Percentiles rank a stretch among this genome's conserved stretches.
phyloP scores from a whole-genome alignment of 495 filamentous ascomycete species.

The Neurospora tetrasperma region DNA sequence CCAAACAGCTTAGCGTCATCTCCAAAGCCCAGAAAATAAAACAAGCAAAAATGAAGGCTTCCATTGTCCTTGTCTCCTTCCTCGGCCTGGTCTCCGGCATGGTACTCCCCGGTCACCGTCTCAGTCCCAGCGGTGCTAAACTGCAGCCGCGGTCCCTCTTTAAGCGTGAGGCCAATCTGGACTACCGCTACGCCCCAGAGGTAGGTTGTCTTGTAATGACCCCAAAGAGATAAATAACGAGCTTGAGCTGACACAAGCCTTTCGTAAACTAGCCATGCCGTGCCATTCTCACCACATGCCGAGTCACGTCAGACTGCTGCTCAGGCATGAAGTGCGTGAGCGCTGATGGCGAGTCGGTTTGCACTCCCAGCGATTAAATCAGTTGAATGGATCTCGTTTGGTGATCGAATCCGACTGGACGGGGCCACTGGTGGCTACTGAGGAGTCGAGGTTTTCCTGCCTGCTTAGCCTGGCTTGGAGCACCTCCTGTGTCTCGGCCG shows the following conservation, averaged over 20 bases:
- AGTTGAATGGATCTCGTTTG: background rate
- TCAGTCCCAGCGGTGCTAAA: background rate
- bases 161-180: background rate
- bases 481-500: background rate
- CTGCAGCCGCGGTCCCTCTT: background rate
- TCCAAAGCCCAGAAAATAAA: background rate
- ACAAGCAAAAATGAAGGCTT: conserved; percentile 3
- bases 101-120: background rate
- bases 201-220: background rate
- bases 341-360: conserved; percentile 3
- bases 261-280: background rate
- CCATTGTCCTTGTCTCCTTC: background rate
- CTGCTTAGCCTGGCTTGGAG: background rate
- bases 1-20: background rate
- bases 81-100: conserved; percentile 4
- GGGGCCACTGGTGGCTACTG: background rate
- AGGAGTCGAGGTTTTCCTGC: background rate
- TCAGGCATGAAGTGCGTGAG: conserved; percentile 2
- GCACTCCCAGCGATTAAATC: conserved; percentile 1
- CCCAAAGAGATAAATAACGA: no score
- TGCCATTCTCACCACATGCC: conserved; percentile 2
- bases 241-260: background rate
- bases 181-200: background rate
- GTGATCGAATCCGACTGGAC: background rate
- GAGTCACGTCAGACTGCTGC: conserved; percentile 3